Conservation (phyloP, 2,329 filamentous ascomycete genomes). For the Trichoderma citrinoviride region DNA sequence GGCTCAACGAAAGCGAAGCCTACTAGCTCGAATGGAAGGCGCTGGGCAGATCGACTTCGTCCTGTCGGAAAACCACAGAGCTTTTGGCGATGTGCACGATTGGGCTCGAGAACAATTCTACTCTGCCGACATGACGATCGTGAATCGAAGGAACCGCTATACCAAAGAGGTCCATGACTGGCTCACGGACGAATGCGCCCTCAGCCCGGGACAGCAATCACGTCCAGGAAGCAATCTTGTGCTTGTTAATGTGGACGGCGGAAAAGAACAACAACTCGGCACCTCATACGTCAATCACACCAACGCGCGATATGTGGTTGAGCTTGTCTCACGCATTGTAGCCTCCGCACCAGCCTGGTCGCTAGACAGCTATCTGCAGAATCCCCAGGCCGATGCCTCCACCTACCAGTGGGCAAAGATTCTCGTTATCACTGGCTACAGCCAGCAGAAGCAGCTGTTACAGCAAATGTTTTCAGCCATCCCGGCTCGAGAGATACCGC, state of each 20-base stretch:
- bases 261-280: background rate
- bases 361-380: background rate
- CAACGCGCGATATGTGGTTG: background rate
- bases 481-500: too few species aligned
- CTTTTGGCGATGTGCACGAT: background rate
- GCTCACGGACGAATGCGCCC: background rate
- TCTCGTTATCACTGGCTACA: background rate
- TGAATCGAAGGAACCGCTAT: background rate
- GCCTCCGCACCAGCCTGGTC: background rate
- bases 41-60: background rate
- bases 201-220: too few species aligned
- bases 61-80: background rate
- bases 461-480: too few species aligned
- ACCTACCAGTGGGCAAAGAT: background rate
- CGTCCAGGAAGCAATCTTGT: background rate
- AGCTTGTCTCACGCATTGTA: background rate
- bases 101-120: background rate
- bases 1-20: background rate
- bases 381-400: background rate
- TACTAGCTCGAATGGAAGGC: background rate
- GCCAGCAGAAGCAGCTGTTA: background rate
- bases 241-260: background rate
- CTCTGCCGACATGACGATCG: background rate
- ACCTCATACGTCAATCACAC: background rate
- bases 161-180: background rate